These are phyloP conservation scores for Phytopythium chamaehyphon DNA, from an alignment of 352 stramenopile species.

Conservation along the genomic window DNA sequence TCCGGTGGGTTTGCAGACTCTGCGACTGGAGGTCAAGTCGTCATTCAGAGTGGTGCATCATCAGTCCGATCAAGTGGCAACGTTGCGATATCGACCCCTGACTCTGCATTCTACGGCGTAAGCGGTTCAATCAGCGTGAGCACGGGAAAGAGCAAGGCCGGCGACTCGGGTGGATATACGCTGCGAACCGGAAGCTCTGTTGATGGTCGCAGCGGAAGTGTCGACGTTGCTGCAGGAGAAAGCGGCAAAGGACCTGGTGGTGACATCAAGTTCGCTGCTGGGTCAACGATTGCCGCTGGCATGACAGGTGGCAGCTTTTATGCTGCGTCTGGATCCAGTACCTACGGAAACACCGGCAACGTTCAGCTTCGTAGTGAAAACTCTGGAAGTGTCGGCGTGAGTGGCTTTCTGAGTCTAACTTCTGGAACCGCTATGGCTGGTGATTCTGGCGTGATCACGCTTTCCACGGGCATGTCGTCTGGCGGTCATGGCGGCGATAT, in stretches of 20 bases:
- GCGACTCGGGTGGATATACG: constrained; percentile 53
- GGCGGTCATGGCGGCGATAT: constrained; percentile 67
- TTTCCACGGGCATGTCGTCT: constrained; percentile 63
- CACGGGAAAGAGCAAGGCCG: constrained; percentile 47
- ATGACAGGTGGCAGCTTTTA: constrained; percentile 75
- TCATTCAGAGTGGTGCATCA: constrained; percentile 35
- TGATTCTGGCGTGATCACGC: constrained; percentile 60
- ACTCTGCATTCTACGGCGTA: constrained; percentile 58
- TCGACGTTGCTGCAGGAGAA: constrained; percentile 50
- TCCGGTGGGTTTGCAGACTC: constrained; percentile 39
- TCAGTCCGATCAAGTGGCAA: constrained; percentile 46
- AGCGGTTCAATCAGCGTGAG: constrained; percentile 69
- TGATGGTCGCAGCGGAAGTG: constrained; percentile 30
- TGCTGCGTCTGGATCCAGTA: constrained; percentile 71
- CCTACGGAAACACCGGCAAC: constrained; percentile 64
- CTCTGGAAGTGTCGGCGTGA: constrained; percentile 72
- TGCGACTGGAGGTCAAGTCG: constrained; percentile 49
- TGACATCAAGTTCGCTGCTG: constrained; percentile 63
- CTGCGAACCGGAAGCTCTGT: constrained; percentile 58
- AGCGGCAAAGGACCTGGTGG: constrained; percentile 60
- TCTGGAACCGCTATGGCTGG: constrained; percentile 54
- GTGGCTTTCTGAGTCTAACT: constrained; percentile 56
- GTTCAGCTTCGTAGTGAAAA: constrained; percentile 71
- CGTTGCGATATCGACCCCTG: constrained; percentile 51
- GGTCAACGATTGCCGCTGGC: constrained; percentile 26